phyloP scores from a whole-genome alignment of 805 yeast species.

The Candida broadrunensis region DNA sequence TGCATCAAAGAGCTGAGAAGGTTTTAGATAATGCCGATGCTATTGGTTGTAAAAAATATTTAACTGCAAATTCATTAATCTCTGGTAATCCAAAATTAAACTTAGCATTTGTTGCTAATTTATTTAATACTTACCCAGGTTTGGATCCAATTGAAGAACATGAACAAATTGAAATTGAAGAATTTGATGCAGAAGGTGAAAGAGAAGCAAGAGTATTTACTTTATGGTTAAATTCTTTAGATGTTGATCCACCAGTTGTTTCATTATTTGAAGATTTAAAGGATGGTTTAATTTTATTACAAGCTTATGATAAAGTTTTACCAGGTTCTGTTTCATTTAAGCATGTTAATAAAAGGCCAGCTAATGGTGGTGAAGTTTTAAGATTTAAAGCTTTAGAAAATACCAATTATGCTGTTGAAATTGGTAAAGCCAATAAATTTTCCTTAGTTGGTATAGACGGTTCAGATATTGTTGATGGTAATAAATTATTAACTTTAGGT shows the following conservation, averaged over 20 bases:
- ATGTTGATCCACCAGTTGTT: conserved; percentile 92
- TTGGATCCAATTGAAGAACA: conserved; percentile 90
- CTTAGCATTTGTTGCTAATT: conserved; percentile 94
- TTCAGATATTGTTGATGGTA: conserved; percentile 93
- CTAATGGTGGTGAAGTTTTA: conserved; percentile 68
- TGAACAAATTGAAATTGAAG: conserved; percentile 93
- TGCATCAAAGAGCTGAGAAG: conserved; percentile 82
- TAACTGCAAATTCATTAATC: conserved; percentile 89
- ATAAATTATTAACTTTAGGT: conserved; percentile 82
- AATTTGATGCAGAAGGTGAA: conserved; percentile 98
- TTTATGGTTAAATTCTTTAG: conserved; percentile 93
- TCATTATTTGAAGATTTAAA: conserved; percentile 90
- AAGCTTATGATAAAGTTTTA: conserved; percentile 93
- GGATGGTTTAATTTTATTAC: conserved; percentile 84
- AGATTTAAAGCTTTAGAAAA: conserved; percentile 96
- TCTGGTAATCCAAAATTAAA: conserved; percentile 96
- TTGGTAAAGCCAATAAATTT: conserved; percentile 89
- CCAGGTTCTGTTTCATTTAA: conserved; percentile 85
- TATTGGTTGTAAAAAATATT: conserved; percentile 87
- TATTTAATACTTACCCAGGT: conserved; percentile 96
- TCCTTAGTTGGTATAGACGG: conserved; percentile 98
- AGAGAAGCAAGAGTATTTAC: conserved; percentile 99
- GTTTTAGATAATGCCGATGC: conserved; percentile 84
- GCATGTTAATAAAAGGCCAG: conserved; percentile 82
- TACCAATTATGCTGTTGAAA: conserved; percentile 96